Percentiles rank a stretch among this genome's conserved stretches.
Conservation (phyloP, 192 early-diverging fungal species). For the Backusella circina region DNA sequence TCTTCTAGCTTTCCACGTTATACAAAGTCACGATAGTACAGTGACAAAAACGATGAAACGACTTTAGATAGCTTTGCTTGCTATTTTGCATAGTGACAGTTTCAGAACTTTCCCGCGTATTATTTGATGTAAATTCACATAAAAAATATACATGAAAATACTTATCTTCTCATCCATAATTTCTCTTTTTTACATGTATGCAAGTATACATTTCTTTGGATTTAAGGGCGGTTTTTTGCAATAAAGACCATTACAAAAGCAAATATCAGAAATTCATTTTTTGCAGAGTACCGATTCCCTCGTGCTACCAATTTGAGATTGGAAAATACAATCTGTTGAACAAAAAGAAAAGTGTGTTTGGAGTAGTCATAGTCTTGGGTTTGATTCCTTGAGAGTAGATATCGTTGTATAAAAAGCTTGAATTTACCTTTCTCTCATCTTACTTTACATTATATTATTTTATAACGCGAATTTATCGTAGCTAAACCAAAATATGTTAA, state of each 20-base stretch:
- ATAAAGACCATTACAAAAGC: not conserved
- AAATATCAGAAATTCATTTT: not conserved
- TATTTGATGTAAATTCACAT: not conserved
- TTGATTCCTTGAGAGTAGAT: not conserved
- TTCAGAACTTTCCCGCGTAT: not conserved
- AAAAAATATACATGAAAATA: not conserved
- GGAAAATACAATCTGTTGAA: not conserved
- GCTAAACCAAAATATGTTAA: not conserved
- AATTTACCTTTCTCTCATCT: not conserved
- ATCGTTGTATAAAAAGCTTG: not conserved
- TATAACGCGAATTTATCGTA: not conserved
- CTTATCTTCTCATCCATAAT: not conserved
- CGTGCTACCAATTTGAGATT: not conserved
- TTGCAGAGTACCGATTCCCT: not conserved
- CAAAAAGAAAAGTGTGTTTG: not conserved
- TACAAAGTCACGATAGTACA: not conserved
- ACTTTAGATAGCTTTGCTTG: not conserved
- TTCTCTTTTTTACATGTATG: not conserved
- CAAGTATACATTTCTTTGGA: not conserved
- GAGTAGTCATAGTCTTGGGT: not conserved
- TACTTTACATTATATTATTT: not conserved
- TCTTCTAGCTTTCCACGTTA: not conserved
- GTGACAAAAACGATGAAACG: not conserved
- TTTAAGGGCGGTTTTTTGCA: not conserved
- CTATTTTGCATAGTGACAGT: not conserved